phyloP scores from a whole-genome alignment of 345 rosid species.

The Eucalyptus coolabah region DNA sequence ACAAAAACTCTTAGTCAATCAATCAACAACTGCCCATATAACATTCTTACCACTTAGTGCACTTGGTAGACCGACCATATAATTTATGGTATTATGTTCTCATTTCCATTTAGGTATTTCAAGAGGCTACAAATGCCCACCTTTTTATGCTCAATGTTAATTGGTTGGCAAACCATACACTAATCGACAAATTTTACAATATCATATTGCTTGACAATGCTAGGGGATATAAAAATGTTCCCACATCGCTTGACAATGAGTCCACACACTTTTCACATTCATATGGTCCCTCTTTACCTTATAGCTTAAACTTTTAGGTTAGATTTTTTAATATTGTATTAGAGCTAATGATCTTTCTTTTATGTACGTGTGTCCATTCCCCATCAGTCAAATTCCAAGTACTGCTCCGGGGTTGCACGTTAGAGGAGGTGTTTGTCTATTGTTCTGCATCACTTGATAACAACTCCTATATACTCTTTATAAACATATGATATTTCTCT shows the following conservation, averaged over 20 bases:
- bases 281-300: too few relatives aligned
- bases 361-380: background rate
- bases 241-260: background rate
- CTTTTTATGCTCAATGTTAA: background rate
- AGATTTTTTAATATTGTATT: too few relatives aligned
- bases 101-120: background rate
- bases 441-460: background rate
- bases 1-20: background rate
- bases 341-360: background rate
- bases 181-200: background rate
- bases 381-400: background rate
- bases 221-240: too few relatives aligned
- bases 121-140: background rate
- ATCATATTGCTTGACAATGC: background rate
- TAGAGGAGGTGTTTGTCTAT: background rate
- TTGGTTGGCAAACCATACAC: background rate
- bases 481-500: too few relatives aligned
- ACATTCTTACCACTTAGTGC: background rate
- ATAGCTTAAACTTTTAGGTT: background rate
- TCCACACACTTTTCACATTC: background rate
- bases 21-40: too few relatives aligned
- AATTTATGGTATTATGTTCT: background rate
- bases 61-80: background rate
- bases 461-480: too few relatives aligned
- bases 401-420: fast-evolving